Evolutionary conservation across 805 yeast genomes (phyloP), one percentile per base, ranked within the genome.

Genomic region (Starmerella floricola): DNA sequence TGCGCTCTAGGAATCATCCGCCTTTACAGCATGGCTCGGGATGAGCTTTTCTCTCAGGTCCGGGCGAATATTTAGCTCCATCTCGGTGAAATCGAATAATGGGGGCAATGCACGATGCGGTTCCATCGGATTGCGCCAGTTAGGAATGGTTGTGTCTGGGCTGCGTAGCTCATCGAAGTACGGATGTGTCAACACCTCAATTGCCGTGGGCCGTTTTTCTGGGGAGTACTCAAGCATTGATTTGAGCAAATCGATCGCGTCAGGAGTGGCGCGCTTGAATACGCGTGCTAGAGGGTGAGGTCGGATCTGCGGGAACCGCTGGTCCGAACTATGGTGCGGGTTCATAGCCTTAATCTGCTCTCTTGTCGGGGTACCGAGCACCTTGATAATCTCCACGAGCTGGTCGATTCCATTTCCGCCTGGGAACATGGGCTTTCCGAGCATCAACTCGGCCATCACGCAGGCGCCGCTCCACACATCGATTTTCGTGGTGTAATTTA

Each of bases 381-480:
- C 83, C 64, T 91, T 91, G 61, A 88, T 88, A 54, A 88, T 88
- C 62, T 88, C 98, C 16, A 88, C 97, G 55, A 88, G 72, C 63
- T 91, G 98, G 61, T 91, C 98, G 45, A 91, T 88, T 30, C 98
- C 97, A 46, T 87, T 78, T 60, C 91, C 97, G 34, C 98, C 98
- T 11, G 98, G 98, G 65, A 91, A 91, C 51, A 91, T 67, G 12
- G 98, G 98, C 60, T 86, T 96, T 15, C 98, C 97, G 44, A 91
- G 71, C 49, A 87, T 75, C 55, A 91, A 67, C 64, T 91, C 98
- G 4, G 97, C 97, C 84, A 91, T 86, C 18, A 91, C 98, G 67
- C 98, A 91, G 17, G 95, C 95, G 12, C 94, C 85, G 12, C 95
- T 83, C 98, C 98, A 91, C 36, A 91, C 76, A 61, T 91, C 98